Percentiles rank a stretch among this genome's conserved stretches.
Conservation (phyloP, 129 eudicot species). For the Helianthus annuus region HanXRQr2.0-SUNRISE NC_035444.2:146316549-146317048, state of each 20-base stretch:
- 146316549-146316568: not conserved
- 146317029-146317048: too few species aligned
- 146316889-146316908: too few species aligned
- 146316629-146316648: not conserved
- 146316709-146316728: not conserved
- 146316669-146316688: not conserved
- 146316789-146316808: not conserved
- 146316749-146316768: slow-evolving; percentile 1
- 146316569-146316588: not conserved
- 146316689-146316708: not conserved
- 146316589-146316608: not conserved
- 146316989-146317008: too few species aligned
- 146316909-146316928: too few species aligned
- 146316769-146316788: slow-evolving; percentile 1
- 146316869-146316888: not conserved
- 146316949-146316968: too few species aligned
- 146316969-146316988: too few species aligned
- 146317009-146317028: too few species aligned
- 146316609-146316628: not conserved
- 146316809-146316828: not conserved
- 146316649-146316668: not conserved
- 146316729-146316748: slow-evolving; percentile 1
- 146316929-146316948: too few species aligned
- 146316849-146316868: not conserved
- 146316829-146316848: not conserved